Evolutionary conservation across 306 rosid genomes (phyloP).

Genomic region (Oxytropis ochrocephala): DNA sequence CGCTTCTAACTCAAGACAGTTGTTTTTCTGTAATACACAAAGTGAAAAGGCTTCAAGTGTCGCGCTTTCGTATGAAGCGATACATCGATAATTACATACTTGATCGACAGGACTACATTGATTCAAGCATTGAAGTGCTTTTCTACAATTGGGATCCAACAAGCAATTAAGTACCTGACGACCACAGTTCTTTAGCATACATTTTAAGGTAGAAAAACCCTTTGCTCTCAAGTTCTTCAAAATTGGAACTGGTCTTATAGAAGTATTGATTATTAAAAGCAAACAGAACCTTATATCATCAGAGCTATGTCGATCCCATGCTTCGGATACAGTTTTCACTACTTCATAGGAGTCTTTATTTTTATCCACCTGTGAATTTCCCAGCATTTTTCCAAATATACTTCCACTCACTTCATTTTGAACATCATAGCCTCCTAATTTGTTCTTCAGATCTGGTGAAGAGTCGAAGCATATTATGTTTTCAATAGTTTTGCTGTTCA

Average conservation of each 20-base stretch:
- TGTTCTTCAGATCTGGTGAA: constrained; percentile 46
- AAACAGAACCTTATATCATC: constrained; percentile 86
- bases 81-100: constrained; percentile 77
- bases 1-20: constrained; percentile 77
- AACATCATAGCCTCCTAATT: constrained; percentile 59
- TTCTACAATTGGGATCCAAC: constrained; percentile 75
- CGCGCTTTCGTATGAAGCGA: constrained; percentile 73
- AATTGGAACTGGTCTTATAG: constrained; percentile 68
- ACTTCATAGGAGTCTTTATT: constrained; percentile 43
- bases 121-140: constrained; percentile 82
- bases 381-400: constrained; percentile 33
- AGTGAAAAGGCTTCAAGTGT: constrained; percentile 75
- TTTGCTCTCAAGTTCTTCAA: constrained; percentile 76
- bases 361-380: constrained; percentile 26
- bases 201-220: constrained; percentile 69
- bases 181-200: constrained; percentile 81
- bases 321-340: constrained; percentile 60
- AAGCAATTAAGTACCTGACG: constrained; percentile 68
- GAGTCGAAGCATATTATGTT: constrained; percentile 69
- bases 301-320: constrained; percentile 69
- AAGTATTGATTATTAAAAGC: constrained; percentile 68
- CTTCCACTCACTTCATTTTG: constrained; percentile 28
- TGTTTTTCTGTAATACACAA: constrained; percentile 81
- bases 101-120: constrained; percentile 84
- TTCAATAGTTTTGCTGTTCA: constrained; percentile 18